These are phyloP conservation scores for Ustilago trichophora DNA, from an alignment of 1,284 basidiomycete species.

Conservation along the genomic window DNA sequence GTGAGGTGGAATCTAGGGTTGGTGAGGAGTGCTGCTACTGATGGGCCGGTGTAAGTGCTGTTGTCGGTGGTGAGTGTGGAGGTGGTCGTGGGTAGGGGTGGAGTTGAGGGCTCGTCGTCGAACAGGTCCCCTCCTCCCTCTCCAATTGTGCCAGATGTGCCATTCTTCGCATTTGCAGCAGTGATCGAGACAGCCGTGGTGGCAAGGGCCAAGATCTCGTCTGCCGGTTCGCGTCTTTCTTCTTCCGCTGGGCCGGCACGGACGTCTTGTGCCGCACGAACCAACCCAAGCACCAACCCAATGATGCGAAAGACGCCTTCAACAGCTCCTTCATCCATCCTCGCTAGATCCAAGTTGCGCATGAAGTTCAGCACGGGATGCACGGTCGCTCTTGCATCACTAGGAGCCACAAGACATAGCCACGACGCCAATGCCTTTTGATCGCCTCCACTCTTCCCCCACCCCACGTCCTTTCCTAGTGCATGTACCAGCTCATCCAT, in stretches of 20 bases:
- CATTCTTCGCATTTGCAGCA: neutral
- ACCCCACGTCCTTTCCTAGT: neutral
- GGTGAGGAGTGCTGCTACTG: conserved; percentile 4
- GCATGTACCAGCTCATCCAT: neutral
- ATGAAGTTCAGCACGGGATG: conserved; percentile 11
- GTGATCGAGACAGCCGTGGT: too few relatives aligned
- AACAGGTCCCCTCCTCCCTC: conserved; percentile 26
- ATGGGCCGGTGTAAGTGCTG: neutral
- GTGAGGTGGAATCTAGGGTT: neutral
- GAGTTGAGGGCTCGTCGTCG: conserved; percentile 29
- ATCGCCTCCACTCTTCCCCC: neutral
- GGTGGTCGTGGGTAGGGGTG: conserved; percentile 9
- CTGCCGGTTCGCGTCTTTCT: too few relatives aligned
- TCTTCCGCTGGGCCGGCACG: neutral
- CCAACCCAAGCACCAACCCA: conserved; percentile 2
- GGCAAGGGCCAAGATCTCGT: too few relatives aligned
- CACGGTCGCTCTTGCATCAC: neutral
- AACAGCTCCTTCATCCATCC: conserved; percentile 5
- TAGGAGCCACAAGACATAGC: conserved; percentile 11
- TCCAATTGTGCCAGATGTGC: neutral
- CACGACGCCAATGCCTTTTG: conserved; percentile 28
- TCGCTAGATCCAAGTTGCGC: conserved; percentile 5
- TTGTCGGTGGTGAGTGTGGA: too few relatives aligned
- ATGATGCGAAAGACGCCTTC: conserved; percentile 4
- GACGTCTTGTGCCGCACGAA: conserved; percentile 2